Evolutionary conservation across 371 early-diverging fungal species (phyloP).

Genomic region (Mucor piriformis): DNA sequence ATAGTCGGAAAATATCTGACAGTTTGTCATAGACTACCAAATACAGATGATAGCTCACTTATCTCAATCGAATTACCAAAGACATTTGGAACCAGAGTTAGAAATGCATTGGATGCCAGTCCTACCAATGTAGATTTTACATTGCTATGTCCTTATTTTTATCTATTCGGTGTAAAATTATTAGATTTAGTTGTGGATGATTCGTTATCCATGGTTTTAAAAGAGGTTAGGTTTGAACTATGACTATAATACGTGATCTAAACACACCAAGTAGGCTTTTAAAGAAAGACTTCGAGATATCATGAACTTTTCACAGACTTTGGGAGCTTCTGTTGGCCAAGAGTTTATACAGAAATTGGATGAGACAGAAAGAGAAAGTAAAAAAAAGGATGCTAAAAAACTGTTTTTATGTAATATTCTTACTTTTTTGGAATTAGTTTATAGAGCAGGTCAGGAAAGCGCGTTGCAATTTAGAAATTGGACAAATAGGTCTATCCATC

Average conservation of each 20-base stretch:
- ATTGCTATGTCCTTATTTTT: constrained; percentile 45
- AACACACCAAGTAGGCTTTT: constrained; percentile 34
- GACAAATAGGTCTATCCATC: constrained; percentile 29
- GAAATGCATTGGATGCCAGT: constrained; percentile 46
- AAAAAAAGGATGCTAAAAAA: constrained; percentile 8
- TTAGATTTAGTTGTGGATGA: constrained; percentile 36
- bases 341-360: constrained; percentile 48
- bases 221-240: constrained; percentile 15
- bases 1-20: too few relatives aligned
- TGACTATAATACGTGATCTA: too few relatives aligned
- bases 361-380: constrained; percentile 54
- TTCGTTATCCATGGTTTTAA: constrained; percentile 29
- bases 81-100: constrained; percentile 41
- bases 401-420: background rate
- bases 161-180: constrained; percentile 44
- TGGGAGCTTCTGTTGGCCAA: constrained; percentile 30
- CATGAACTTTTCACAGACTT: constrained; percentile 46
- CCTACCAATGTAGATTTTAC: constrained; percentile 43
- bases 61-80: constrained; percentile 43
- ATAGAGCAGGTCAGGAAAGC: constrained; percentile 44
- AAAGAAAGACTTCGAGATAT: constrained; percentile 36
- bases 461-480: constrained; percentile 32
- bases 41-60: constrained; percentile 20
- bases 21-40: constrained; percentile 16
- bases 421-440: constrained; percentile 25